Conservation (phyloP, 495 filamentous ascomycete species). For the Penicillium samsonianum region DNA sequence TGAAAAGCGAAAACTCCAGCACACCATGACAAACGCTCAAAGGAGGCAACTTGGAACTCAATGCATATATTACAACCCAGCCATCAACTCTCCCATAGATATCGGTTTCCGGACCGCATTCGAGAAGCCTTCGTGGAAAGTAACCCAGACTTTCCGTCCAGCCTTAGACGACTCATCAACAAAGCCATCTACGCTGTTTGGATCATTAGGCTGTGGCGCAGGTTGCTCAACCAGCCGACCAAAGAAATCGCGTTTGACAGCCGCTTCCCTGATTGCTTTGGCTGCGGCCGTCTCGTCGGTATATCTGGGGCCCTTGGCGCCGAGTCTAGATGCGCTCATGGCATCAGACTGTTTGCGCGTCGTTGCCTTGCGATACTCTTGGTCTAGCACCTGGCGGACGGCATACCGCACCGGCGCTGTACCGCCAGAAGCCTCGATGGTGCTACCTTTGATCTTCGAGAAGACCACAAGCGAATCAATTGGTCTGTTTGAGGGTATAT, state of each 20-base stretch:
- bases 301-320: constrained; percentile 31
- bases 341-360: constrained; percentile 59
- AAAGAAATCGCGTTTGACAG: constrained; percentile 87
- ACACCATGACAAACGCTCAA: constrained; percentile 12
- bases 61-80: constrained; percentile 34
- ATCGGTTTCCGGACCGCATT: constrained; percentile 95
- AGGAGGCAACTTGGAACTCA: not conserved
- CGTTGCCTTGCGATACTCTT: constrained; percentile 75
- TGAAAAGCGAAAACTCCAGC: not conserved
- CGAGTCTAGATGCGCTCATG: constrained; percentile 51
- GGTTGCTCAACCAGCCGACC: constrained; percentile 64
- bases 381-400: constrained; percentile 87
- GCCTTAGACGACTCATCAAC: constrained; percentile 38
- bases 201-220: constrained; percentile 30
- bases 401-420: constrained; percentile 79
- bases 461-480: constrained; percentile 64
- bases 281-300: constrained; percentile 19
- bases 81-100: constrained; percentile 79
- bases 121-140: constrained; percentile 92
- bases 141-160: constrained; percentile 80
- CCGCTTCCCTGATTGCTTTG: constrained; percentile 29
- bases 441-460: constrained; percentile 37
- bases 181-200: constrained; percentile 20
- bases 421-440: constrained; percentile 33
- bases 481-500: constrained; percentile 46